Base-by-base conservation (phyloP, 2,329 filamentous ascomycete genomes). In the Podosphaera aphanis region DNA sequence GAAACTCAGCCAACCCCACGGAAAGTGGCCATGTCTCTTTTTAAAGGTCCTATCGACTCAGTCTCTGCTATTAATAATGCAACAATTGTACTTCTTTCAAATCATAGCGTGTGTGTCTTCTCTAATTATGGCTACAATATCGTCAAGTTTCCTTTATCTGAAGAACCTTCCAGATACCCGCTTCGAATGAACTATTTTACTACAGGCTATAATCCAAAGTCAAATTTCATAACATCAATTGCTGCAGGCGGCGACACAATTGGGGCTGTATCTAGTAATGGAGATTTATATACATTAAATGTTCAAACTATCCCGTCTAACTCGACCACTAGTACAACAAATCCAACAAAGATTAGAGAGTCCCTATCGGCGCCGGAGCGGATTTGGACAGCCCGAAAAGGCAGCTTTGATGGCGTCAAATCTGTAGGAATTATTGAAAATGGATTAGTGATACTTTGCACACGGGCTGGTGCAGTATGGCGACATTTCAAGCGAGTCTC, bases 91-190 rank as follows among this genome's bases (percentile, higher is more conserved):
- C 64, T 98, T 23, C 70, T 98, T 2, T 79, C 85, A 43, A 93
- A 85, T 53, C 77, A 82, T 53, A 84, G 85, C 18, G 84, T 95
- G 8, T 92, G 82, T 69, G 79, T 98, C 0, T 93, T 98, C 55
- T 88, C 85, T 0, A 92, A 92, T 53, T 95, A 93, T 56, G 88
- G 88, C 3, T 95, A 93, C 59, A 84, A 85, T n/a, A 83, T 84
- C 51, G 69, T 95, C 46, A 77, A 75, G 40, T 93, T 95, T 51
- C 82, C 84, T 0, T 66, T 83, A 29, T 64, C 66, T 1, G 81
- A 86, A 51, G 71, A 74, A 5, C 78, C 83, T 51, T 71, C 71
- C 18, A 84, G 79, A 48, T 74, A 74, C 49, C 77, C 79, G 38
- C 67, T 88, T 20, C 70, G 72, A 48, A 68, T 73, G 46, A 75